phyloP scores from a whole-genome alignment of 805 yeast species.

The Grigorovia humatica region DNA sequence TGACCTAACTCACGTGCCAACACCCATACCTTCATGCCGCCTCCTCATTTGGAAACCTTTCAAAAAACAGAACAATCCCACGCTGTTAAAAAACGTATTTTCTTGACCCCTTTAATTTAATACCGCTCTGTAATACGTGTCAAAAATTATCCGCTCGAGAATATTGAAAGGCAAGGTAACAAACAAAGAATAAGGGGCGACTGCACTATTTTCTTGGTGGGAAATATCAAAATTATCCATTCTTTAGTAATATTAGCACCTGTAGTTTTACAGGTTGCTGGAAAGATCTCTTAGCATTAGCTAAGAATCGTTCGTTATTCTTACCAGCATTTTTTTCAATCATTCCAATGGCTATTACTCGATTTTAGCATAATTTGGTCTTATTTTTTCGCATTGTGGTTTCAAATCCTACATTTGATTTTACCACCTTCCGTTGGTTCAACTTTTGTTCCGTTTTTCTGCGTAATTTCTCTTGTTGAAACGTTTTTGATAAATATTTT shows the following conservation, averaged over 20 bases:
- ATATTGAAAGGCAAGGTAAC: neutral
- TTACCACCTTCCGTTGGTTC: neutral
- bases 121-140: neutral
- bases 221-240: too few relatives aligned
- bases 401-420: neutral
- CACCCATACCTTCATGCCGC: neutral
- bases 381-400: neutral
- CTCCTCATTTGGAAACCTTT: neutral
- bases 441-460: neutral
- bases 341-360: neutral
- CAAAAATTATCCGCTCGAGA: neutral
- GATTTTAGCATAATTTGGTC: neutral
- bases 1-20: neutral
- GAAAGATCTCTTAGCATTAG: neutral
- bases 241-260: neutral
- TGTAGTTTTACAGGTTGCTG: neutral
- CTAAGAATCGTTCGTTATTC: neutral
- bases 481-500: too few relatives aligned
- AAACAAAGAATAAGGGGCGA: neutral
- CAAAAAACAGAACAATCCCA: too few relatives aligned
- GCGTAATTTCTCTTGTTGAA: neutral
- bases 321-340: neutral
- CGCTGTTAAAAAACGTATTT: neutral
- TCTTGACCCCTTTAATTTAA: neutral
- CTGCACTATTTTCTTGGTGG: neutral